These are phyloP conservation scores for Cryptomeria japonica DNA, from an alignment of 75 land plant genomes.

Conservation along the genomic window DNA sequence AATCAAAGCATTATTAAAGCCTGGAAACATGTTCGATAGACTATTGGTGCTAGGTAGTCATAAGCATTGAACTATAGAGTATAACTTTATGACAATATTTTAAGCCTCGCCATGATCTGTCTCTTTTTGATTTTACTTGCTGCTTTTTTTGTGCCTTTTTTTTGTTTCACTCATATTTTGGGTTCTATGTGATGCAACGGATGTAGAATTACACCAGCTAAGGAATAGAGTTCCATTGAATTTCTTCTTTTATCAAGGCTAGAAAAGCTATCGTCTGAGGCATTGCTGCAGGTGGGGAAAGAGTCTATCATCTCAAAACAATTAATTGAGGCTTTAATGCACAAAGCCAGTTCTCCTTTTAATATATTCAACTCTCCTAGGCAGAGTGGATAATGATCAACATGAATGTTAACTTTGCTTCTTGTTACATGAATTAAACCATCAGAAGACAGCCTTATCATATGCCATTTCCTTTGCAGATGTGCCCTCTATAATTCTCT, in stretches of 20 bases:
- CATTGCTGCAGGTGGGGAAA: background rate
- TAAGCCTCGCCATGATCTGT: background rate
- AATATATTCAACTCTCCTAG: background rate
- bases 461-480: background rate
- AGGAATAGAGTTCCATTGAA: background rate
- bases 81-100: background rate
- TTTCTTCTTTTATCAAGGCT: background rate
- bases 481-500: background rate
- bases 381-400: background rate
- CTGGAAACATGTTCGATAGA: conserved; percentile 69
- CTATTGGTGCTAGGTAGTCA: conserved; percentile 75
- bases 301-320: background rate
- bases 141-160: background rate
- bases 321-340: background rate
- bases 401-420: background rate
- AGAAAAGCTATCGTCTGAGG: background rate
- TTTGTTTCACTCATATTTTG: background rate
- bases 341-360: background rate
- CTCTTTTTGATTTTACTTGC: background rate
- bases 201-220: background rate
- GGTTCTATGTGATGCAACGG: background rate
- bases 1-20: conserved; percentile 64
- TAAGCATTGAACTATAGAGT: background rate
- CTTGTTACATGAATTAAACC: background rate
- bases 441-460: background rate